Conservation (phyloP, 495 filamentous ascomycete species). For the Jackrogersella minutella region DNA sequence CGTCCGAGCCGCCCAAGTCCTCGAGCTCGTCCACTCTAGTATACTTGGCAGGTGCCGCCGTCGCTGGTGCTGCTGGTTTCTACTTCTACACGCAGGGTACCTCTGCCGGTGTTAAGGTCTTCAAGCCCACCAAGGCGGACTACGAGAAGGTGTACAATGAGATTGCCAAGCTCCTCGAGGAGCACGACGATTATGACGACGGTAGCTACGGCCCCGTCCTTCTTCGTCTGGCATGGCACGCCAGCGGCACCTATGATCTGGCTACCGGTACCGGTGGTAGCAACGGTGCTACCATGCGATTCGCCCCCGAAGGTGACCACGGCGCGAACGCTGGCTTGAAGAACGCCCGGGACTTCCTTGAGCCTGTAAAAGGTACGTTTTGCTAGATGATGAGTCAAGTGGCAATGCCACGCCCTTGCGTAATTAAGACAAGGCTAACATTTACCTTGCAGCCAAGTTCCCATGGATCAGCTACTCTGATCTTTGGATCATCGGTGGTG, state of each 20-base stretch:
- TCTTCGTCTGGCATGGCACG: constrained; percentile 86
- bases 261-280: constrained; percentile 89
- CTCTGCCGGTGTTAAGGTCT: constrained; percentile 60
- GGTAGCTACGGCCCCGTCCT: constrained; percentile 94
- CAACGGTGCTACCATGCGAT: constrained; percentile 98
- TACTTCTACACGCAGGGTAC: constrained; percentile 73
- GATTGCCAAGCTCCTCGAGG: constrained; percentile 78
- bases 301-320: constrained; percentile 88
- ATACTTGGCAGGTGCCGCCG: constrained; percentile 60
- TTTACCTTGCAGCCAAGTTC: constrained; percentile 67
- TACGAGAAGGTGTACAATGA: constrained; percentile 97
- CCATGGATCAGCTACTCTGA: constrained; percentile 97
- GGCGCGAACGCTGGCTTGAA: constrained; percentile 94
- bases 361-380: constrained; percentile 78
- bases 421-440: constrained; percentile 45
- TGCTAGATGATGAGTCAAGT: background rate
- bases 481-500: constrained; percentile 91
- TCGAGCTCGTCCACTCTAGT: constrained; percentile 56
- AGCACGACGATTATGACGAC: constrained; percentile 95
- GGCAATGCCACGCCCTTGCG: background rate
- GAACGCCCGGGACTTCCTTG: constrained; percentile 87
- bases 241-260: constrained; percentile 87
- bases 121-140: constrained; percentile 81
- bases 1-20: constrained; percentile 70
- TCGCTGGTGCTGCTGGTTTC: constrained; percentile 70